Conservation (phyloP, 23 red algal genomes). For the Gracilaria gracilis region DNA sequence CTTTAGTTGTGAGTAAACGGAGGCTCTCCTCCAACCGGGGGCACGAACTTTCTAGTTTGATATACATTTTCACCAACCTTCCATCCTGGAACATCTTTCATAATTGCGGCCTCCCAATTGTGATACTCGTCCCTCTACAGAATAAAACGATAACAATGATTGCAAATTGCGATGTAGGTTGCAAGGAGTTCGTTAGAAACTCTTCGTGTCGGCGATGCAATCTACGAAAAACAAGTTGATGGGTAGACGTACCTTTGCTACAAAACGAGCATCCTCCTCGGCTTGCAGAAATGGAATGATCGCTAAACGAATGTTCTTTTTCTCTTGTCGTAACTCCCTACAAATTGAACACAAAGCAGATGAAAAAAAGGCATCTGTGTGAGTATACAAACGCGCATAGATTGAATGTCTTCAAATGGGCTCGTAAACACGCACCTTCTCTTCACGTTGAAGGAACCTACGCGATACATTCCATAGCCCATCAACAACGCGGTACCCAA, state of each 20-base stretch:
- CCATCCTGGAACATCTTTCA: constrained; percentile 92
- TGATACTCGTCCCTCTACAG: constrained; percentile 45
- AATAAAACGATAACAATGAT: not conserved
- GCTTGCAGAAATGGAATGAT: constrained; percentile 92
- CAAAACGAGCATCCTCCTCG: constrained; percentile 87
- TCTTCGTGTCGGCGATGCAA: not conserved
- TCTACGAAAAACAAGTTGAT: not conserved
- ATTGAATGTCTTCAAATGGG: not conserved
- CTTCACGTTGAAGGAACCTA: constrained; percentile 88
- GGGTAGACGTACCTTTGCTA: constrained; percentile 61
- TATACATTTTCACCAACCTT: constrained; percentile 86
- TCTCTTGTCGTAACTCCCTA: constrained; percentile 81
- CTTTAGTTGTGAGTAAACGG: constrained; percentile 52
- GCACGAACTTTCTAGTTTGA: constrained; percentile 86
- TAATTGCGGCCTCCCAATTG: constrained; percentile 86
- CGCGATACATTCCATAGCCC: constrained; percentile 77
- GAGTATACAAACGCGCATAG: not conserved
- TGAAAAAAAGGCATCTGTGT: not conserved
- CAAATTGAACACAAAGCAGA: not conserved
- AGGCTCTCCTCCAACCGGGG: constrained; percentile 32
- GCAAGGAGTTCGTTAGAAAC: not conserved
- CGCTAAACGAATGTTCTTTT: constrained; percentile 69
- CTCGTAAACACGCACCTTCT: constrained; percentile 49
- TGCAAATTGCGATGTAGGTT: not conserved
- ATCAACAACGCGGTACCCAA: constrained; percentile 80